Percentiles rank a stretch among this genome's conserved stretches.
phyloP scores from a whole-genome alignment of 108 stramenopile species.

The Skeletonema marinoi region DNA sequence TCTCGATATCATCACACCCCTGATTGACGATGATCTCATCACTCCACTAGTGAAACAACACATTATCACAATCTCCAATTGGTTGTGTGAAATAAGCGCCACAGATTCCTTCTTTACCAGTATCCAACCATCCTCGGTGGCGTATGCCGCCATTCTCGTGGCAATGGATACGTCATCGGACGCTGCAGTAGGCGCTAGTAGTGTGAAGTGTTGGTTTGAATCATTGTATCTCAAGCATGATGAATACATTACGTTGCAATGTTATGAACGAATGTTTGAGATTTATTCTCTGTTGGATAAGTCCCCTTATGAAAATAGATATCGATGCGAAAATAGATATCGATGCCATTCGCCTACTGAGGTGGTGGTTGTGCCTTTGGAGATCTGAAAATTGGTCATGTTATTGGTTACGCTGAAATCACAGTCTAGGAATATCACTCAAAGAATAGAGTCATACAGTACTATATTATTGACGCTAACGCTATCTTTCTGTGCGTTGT shows the following conservation, averaged over 20 bases:
- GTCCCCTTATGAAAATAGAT: not conserved
- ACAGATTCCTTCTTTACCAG: conserved; percentile 1
- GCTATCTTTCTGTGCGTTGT: not conserved
- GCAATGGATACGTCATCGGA: not conserved
- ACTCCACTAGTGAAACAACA: not conserved
- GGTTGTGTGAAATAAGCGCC: conserved; percentile 6
- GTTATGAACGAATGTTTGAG: not conserved
- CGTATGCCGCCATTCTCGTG: conserved; percentile 19
- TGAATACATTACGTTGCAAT: not conserved
- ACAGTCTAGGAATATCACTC: no score
- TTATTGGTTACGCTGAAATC: no score
- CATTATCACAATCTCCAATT: not conserved
- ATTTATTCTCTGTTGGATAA: not conserved
- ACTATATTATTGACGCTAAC: not conserved
- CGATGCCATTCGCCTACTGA: not conserved
- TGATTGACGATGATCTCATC: not conserved
- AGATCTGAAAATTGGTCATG: not conserved
- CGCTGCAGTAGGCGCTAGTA: not conserved
- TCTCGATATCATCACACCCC: not conserved
- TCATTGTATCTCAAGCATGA: not conserved
- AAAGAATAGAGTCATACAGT: no score
- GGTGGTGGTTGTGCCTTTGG: not conserved
- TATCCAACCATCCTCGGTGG: conserved; percentile 10
- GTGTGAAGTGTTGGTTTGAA: not conserved
- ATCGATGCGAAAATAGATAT: not conserved